A percentile compares a stretch with the other conserved stretches of the same genome.
phyloP scores from a whole-genome alignment of 768 basidiomycete species.

The Suillus plorans region DNA sequence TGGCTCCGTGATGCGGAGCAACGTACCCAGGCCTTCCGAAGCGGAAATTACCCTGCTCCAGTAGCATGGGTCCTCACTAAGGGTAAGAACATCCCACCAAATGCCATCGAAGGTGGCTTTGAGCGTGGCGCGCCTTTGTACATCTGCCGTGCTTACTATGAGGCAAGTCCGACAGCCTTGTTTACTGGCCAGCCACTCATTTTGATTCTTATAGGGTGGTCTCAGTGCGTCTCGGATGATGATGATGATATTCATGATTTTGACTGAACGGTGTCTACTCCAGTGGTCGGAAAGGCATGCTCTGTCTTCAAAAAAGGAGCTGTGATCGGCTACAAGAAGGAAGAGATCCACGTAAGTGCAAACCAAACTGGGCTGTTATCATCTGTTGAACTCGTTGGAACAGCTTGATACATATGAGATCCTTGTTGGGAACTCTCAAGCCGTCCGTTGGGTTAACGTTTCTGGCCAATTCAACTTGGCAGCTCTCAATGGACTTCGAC shows the following conservation, averaged over 20 bases:
- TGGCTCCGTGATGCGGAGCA: slow-evolving; percentile 59
- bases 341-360: slow-evolving; percentile 56
- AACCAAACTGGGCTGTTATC: not conserved
- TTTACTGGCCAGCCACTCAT: slow-evolving; percentile 3
- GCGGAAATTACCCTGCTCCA: slow-evolving; percentile 43
- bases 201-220: slow-evolving; percentile 42
- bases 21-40: slow-evolving; percentile 51
- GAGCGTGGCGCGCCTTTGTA: slow-evolving; percentile 53
- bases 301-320: slow-evolving; percentile 57
- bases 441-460: slow-evolving; percentile 56
- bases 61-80: slow-evolving; percentile 62
- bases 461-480: slow-evolving; percentile 46
- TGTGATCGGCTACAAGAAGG: slow-evolving; percentile 58
- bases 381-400: slow-evolving; percentile 4
- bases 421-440: slow-evolving; percentile 61
- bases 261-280: slow-evolving; percentile 7
- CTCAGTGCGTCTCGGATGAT: slow-evolving; percentile 40
- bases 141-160: slow-evolving; percentile 57
- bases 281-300: slow-evolving; percentile 71
- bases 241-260: not conserved
- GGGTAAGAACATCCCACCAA: slow-evolving; percentile 57
- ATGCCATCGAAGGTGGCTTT: slow-evolving; percentile 57
- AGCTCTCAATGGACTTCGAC: slow-evolving; percentile 40
- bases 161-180: slow-evolving; percentile 38
- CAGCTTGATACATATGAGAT: slow-evolving; percentile 66